Percentiles rank a stretch among this genome's conserved stretches.
Evolutionary conservation across 176 grass and related monocot genomes (phyloP).

Genomic region (Puccinellia tenuiflora): DNA sequence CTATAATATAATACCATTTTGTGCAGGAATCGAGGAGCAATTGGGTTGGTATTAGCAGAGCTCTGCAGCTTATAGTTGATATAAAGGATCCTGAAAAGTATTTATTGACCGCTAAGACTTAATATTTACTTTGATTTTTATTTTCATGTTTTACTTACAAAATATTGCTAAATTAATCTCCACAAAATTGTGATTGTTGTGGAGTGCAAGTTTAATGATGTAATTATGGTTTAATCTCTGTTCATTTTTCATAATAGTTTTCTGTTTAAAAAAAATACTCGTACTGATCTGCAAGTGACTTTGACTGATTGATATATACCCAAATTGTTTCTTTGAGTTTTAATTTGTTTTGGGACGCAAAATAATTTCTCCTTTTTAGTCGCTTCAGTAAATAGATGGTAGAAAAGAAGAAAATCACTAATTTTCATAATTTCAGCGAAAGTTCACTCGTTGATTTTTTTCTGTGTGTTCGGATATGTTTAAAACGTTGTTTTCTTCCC

Average conservation of each 20-base stretch:
- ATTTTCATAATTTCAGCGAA: not conserved
- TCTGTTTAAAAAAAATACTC: not conserved
- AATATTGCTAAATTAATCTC: constrained; percentile 2
- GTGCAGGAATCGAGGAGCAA: constrained; percentile 73
- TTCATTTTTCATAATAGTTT: not conserved
- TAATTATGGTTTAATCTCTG: not conserved
- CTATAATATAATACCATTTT: not conserved
- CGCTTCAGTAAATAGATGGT: not conserved
- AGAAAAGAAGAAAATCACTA: not conserved
- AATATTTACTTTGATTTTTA: constrained; percentile 17
- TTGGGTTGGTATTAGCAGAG: constrained; percentile 70
- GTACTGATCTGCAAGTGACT: not conserved
- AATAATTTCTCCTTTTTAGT: not conserved
- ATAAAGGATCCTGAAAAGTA: constrained; percentile 73
- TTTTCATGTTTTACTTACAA: not conserved
- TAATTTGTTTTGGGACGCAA: not conserved
- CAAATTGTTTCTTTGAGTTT: not conserved
- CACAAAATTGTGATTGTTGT: not conserved
- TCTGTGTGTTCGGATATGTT: constrained; percentile 5
- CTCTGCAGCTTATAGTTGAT: constrained; percentile 84
- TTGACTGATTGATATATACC: not conserved
- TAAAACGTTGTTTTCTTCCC: not conserved
- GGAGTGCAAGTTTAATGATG: not conserved
- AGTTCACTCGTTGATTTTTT: not conserved
- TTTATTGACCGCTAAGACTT: not conserved